Evolutionary conservation across 805 yeast genomes (phyloP), one percentile per base, ranked within the genome.

Genomic region (Candida peoriensis): DNA sequence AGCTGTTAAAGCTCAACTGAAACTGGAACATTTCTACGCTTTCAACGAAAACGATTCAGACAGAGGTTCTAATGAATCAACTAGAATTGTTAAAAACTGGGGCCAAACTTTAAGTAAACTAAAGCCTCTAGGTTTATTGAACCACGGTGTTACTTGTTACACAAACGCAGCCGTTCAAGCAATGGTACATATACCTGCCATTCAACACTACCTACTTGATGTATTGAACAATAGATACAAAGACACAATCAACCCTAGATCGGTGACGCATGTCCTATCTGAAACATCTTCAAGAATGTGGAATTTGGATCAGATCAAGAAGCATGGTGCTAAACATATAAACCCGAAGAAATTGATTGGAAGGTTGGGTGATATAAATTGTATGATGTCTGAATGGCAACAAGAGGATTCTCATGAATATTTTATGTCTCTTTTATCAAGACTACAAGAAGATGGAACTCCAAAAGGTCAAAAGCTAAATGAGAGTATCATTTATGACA

Each of bases 391-490:
- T 29, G 93, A 81, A 57, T 89, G 96, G 96, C 89, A 87, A 60
- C 98, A 93, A 58, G 97, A 93, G 60, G 98, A 93, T 60, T 83
- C 96, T 1, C 98, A 93, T 60, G 98, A 93, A 61, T 93, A 89
- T 62, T 86, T 82, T 57, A 89, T 89, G 97, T 85, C 95, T 10
- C 65, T 89, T 41, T 72, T 89, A 70, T 76, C 90, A 7, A 64
- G 96, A 34, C 62, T 89, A 34, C 97, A 89, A 60, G 97, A 89
- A 54, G 97, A 89, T 55, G 73, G 86, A 10, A 87, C 93, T 1
- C 97, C 97, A 24, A 81, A 75, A 53, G 96, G 96, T n/a, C 71
- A 66, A 30, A 89, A 89, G 54, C 65, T 89, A 51, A 83, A 82
- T 45, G 71, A 80, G 44, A 81, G 94, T 37, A 78, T 90, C 23